Conservation (phyloP, 345 rosid species). For the Brassica juncea region DNA sequence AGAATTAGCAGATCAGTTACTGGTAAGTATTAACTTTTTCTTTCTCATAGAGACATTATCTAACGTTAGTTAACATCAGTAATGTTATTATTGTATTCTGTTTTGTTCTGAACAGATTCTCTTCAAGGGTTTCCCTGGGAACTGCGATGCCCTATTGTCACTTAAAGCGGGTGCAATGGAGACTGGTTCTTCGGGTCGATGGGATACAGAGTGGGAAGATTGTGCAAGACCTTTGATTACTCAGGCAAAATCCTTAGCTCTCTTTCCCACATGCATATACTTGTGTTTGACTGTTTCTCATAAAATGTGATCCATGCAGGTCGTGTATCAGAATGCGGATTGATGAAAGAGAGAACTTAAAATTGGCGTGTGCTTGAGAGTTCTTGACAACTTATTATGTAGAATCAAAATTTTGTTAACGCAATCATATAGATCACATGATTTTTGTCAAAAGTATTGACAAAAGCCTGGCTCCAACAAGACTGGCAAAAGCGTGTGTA, state of each 20-base stretch:
- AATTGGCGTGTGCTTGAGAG: background rate
- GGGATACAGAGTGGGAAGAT: slow-evolving; percentile 92
- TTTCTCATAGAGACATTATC: background rate
- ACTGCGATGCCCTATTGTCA: slow-evolving; percentile 56
- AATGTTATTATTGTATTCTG: slow-evolving; percentile 9
- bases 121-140: slow-evolving; percentile 79
- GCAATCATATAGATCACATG: slow-evolving; percentile 39
- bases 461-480: background rate
- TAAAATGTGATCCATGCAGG: slow-evolving; percentile 28
- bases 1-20: slow-evolving; percentile 79
- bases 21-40: slow-evolving; percentile 50
- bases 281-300: slow-evolving; percentile 16
- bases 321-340: slow-evolving; percentile 24
- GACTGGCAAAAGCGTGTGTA: background rate
- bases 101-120: slow-evolving; percentile 55
- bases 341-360: slow-evolving; percentile 10
- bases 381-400: slow-evolving; percentile 17
- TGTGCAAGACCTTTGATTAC: slow-evolving; percentile 74
- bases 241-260: slow-evolving; percentile 45
- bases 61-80: background rate
- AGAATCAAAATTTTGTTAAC: slow-evolving; percentile 21
- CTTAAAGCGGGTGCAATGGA: slow-evolving; percentile 70
- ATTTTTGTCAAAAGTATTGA: slow-evolving; percentile 17
- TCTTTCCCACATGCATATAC: background rate
- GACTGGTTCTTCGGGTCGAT: slow-evolving; percentile 68